These are phyloP conservation scores for Lipomyces sp. DNA, from an alignment of 805 yeast species.

Conservation along the genomic window DNA sequence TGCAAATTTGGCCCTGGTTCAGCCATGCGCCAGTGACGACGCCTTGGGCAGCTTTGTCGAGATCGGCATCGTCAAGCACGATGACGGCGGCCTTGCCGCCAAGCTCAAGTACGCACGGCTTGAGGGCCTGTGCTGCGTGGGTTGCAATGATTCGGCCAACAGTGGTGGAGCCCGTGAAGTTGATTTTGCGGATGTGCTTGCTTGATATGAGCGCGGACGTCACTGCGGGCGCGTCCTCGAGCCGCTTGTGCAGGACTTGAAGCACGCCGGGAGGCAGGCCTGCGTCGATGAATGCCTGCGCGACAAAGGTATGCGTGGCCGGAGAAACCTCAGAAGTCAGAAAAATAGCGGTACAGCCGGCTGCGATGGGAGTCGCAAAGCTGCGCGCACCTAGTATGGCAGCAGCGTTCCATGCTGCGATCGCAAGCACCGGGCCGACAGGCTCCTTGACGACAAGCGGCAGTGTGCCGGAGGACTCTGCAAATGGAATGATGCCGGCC, in stretches of 20 bases:
- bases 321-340: slow-evolving; percentile 82
- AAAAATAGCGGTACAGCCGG: slow-evolving; percentile 76
- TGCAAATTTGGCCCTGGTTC: slow-evolving; percentile 91
- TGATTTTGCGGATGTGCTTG: slow-evolving; percentile 70
- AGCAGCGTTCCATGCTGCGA: slow-evolving; percentile 89
- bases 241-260: slow-evolving; percentile 49
- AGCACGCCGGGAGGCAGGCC: slow-evolving; percentile 81
- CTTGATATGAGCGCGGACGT: slow-evolving; percentile 71
- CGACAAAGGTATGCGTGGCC: slow-evolving; percentile 64
- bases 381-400: slow-evolving; percentile 80
- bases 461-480: neutral
- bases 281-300: slow-evolving; percentile 63
- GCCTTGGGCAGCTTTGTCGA: slow-evolving; percentile 60
- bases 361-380: slow-evolving; percentile 76
- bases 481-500: neutral
- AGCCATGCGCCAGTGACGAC: slow-evolving; percentile 74
- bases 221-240: slow-evolving; percentile 46
- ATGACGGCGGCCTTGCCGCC: slow-evolving; percentile 87
- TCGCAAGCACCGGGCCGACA: slow-evolving; percentile 81
- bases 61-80: slow-evolving; percentile 68
- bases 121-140: slow-evolving; percentile 64
- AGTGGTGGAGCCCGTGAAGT: slow-evolving; percentile 83
- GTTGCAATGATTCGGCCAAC: slow-evolving; percentile 72
- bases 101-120: slow-evolving; percentile 77
- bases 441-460: slow-evolving; percentile 50